phyloP scores from a whole-genome alignment of 257 asterid genomes.

The Euphrasia confusa region DNA sequence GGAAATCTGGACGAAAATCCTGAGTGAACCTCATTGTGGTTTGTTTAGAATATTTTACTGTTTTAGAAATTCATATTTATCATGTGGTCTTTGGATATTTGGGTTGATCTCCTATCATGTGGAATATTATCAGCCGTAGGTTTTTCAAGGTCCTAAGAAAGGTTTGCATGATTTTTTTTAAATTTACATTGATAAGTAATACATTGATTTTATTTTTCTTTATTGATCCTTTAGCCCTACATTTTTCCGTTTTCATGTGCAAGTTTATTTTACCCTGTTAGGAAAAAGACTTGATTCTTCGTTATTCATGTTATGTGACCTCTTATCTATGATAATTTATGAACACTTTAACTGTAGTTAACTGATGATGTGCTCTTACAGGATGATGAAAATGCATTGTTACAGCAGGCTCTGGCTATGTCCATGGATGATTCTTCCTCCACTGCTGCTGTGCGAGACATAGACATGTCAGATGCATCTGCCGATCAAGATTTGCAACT shows the following conservation, averaged over 20 bases:
- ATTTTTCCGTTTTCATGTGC: conserved; percentile 12
- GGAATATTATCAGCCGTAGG: conserved; percentile 7
- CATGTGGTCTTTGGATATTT: background rate
- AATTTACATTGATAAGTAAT: background rate
- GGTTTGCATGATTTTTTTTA: no score
- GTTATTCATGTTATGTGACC: conserved; percentile 13
- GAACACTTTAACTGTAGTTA: conserved; percentile 16
- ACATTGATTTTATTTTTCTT: background rate
- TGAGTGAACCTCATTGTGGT: background rate
- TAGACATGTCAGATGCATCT: conserved; percentile 94
- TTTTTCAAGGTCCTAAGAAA: conserved; percentile 13
- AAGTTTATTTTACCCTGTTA: conserved; percentile 7
- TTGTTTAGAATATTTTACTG: background rate
- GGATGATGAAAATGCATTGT: conserved; percentile 97
- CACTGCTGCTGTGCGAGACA: conserved; percentile 60
- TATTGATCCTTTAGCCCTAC: background rate
- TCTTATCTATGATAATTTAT: conserved; percentile 1
- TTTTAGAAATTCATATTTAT: background rate
- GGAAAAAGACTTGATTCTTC: conserved; percentile 10
- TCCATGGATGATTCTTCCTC: conserved; percentile 90
- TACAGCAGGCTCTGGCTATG: conserved; percentile 98
- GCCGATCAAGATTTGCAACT: conserved; percentile 91
- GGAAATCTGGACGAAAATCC: background rate
- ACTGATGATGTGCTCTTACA: conserved; percentile 31
- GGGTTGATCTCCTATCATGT: background rate